Evolutionary conservation across 2,329 filamentous ascomycete genomes (phyloP), one percentile per base, ranked within the genome.

Genomic region (Pseudogymnoascus sp.): DNA sequence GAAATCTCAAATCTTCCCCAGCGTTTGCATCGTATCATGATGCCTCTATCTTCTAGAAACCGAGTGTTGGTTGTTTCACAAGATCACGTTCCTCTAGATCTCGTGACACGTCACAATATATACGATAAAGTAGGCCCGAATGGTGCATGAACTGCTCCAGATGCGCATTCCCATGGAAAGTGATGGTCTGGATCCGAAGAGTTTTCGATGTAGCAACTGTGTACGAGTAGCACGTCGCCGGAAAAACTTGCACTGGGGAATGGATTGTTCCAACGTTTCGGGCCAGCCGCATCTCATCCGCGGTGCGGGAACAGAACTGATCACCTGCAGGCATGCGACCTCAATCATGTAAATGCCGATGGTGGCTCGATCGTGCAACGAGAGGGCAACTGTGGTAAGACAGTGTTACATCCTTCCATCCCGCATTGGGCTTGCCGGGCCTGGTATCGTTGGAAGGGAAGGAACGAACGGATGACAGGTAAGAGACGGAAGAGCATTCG

Each of bases 1-100:
- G 2, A 19, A 28, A 55, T 55, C 28, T 55, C 49, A 55, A 33
- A 33, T 33, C 28, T 7, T n/a, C 16, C 28, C n/a, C 25, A 55
- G 28, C 25, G 2, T 19, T 55, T 33, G 16, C 49, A 33, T 14
- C 16, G 16, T 6, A 33, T 14, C 16, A 11, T 6, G 9, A 7
- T 19, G 28, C n/a, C 49, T 35, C 28, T 22, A 19, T 55, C 25
- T 55, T 55, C 49, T 55, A 55, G 49, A 55, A 55, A 55, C 9
- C 11, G 28, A 19, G 49, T 19, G n/a, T 55, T 55, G 25, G 49
- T 12, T 6, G 45, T 52, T 52, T 52, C 45, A 16, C 49, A 19
- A 55, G 49, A 55, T 55, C 49, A 55, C 49, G 49, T 19, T n/a
- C 25, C n/a, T 33, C 49, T 4, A 55, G 49, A 55, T 55, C 49